These are phyloP conservation scores for Pseudogymnoascus verrucosus DNA, from an alignment of 2,329 filamentous ascomycete genomes.

Conservation along the genomic window DNA sequence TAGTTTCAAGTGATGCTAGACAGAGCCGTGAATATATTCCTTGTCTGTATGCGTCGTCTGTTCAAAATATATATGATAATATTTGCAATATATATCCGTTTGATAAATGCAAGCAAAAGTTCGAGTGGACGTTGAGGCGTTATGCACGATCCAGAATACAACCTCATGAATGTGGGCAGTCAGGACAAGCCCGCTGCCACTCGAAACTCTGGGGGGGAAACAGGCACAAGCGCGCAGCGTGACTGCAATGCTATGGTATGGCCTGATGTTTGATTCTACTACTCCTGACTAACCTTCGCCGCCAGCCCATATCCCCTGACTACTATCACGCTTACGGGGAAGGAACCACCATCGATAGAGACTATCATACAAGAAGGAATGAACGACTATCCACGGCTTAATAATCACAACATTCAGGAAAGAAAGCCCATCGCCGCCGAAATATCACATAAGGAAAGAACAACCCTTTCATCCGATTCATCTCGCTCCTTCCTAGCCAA, in stretches of 20 bases:
- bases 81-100: not conserved
- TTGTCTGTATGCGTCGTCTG: not conserved
- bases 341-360: not conserved
- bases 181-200: not conserved
- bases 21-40: not conserved
- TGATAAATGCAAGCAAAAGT: not conserved
- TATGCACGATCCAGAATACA: not conserved
- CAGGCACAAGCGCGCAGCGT: not conserved
- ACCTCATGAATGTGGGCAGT: not conserved
- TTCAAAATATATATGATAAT: not conserved
- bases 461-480: not conserved
- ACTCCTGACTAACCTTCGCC: not conserved
- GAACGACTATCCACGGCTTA: not conserved
- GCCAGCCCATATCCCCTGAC: no score
- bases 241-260: not conserved
- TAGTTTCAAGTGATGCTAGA: not conserved
- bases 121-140: not conserved
- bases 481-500: not conserved
- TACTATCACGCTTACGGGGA: not conserved
- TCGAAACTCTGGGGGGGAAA: not conserved
- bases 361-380: not conserved
- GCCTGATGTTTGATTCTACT: not conserved
- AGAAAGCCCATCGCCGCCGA: not conserved
- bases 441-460: not conserved
- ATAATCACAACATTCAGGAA: not conserved